Conservation (phyloP, 2,329 filamentous ascomycete genomes). For the Pseudocercospora cruenta region DNA sequence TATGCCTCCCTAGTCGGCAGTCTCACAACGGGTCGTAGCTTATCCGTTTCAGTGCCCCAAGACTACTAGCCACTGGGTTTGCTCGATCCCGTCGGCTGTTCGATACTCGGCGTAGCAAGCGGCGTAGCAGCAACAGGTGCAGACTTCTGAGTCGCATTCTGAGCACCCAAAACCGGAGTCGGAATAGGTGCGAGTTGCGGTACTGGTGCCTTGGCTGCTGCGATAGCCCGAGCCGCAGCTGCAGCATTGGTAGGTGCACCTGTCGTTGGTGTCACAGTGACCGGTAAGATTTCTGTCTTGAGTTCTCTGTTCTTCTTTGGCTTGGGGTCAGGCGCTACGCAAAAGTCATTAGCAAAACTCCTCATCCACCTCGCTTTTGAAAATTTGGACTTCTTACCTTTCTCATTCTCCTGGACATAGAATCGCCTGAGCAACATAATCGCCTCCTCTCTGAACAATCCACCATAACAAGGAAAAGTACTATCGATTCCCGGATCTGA, state of each 20-base stretch:
- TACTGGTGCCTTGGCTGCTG: conserved; percentile 8
- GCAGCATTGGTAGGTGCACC: conserved; percentile 18
- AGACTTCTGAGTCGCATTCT: conserved; percentile 19
- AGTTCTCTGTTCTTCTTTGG: conserved; percentile 67
- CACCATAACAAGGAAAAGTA: conserved; percentile 81
- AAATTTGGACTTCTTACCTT: conserved; percentile 58
- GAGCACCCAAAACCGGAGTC: conserved; percentile 27
- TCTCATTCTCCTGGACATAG: conserved; percentile 96
- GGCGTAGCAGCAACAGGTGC: conserved; percentile 17
- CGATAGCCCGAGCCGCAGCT: conserved; percentile 12
- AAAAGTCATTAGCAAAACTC: not conserved
- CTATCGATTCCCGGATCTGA: conserved; percentile 73
- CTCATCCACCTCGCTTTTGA: too few species aligned
- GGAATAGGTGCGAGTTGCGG: conserved; percentile 18
- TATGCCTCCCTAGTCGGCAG: conserved; percentile 1
- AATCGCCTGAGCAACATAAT: conserved; percentile 91
- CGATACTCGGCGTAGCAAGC: conserved; percentile 9
- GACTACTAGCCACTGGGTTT: conserved; percentile 10
- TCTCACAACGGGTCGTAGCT: conserved; percentile 6
- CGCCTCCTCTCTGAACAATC: conserved; percentile 87
- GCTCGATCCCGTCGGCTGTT: conserved; percentile 1
- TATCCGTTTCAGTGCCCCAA: conserved; percentile 6
- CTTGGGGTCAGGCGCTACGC: conserved; percentile 63
- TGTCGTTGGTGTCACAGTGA: conserved; percentile 38
- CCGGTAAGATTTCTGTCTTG: conserved; percentile 61